Conservation (phyloP, 768 basidiomycete genomes). For the Pluteus cervinus region DNA sequence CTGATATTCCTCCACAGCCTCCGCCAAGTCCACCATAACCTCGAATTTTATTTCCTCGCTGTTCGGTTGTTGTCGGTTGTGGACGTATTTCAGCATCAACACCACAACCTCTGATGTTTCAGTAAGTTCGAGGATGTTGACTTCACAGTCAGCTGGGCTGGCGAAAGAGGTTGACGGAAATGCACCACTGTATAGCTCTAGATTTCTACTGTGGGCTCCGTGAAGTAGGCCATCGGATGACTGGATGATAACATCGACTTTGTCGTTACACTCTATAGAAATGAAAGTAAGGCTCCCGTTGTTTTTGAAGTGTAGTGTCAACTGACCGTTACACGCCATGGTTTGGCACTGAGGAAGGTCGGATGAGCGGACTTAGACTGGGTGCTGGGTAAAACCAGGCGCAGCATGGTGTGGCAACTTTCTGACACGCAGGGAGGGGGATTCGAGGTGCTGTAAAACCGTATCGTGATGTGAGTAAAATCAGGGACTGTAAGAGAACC, state of each 20-base stretch:
- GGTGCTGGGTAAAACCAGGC: too few relatives aligned
- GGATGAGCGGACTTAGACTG: too few relatives aligned
- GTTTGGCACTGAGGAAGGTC: too few relatives aligned
- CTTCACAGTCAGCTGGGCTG: not conserved
- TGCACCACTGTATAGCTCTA: not conserved
- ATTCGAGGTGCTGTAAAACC: too few relatives aligned
- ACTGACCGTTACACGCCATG: too few relatives aligned
- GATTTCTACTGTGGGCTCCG: not conserved
- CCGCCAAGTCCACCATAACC: not conserved
- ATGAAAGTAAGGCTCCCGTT: too few relatives aligned
- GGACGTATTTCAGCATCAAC: not conserved
- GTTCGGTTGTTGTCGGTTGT: not conserved
- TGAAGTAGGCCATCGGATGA: not conserved
- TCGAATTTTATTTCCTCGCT: not conserved
- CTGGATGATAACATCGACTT: not conserved
- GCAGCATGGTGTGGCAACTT: too few relatives aligned
- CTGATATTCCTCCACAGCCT: not conserved
- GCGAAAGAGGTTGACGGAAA: not conserved
- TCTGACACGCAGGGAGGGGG: too few relatives aligned
- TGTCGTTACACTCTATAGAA: too few relatives aligned
- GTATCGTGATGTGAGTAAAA: too few relatives aligned
- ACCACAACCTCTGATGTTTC: not conserved
- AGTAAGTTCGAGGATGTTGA: not conserved
- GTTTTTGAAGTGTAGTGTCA: too few relatives aligned
- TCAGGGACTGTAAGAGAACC: too few relatives aligned